Base-by-base conservation (phyloP, 1,139 yeast species). In the Entelexis paramagnoliae region DNA sequence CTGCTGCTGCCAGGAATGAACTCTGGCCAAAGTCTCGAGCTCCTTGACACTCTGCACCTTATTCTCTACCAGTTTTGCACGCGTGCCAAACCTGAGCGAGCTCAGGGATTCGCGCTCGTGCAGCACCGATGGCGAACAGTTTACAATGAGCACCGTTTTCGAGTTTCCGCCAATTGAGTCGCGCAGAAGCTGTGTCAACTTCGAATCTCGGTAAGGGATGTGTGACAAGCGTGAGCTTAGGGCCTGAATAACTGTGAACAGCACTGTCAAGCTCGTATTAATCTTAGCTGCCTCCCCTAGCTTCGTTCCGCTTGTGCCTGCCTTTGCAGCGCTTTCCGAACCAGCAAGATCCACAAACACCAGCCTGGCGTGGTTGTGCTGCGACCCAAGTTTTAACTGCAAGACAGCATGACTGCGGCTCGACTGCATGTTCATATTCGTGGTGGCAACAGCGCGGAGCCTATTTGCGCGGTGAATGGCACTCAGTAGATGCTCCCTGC, bases 321-420 rank as follows among this genome's bases (percentile, higher is more conserved):
- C 80, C 60, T 81, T 84, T 52, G 79, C 80, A n/a, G 85, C 80
- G 63, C 83, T 84, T 65, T 88, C 96, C 38, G 91, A 81, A 2
- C 96, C 95, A 0, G 95, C 96, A 56, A 88, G 71, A 68, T 88
- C 96, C 11, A 87, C 91, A 46, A 88, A 68, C 62, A 81, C 83
- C 51, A 88, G 71, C 55, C 74, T 79, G 13, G 88, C 81, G 7
- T 39, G 33, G 35, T n/a, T 42, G 14, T 35, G 42, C n/a, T 87
- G 70, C 51, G 75, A 75, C 11, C 45, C 45, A 4, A 41, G 45
- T 9, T n/a, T 9, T 13, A 88, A 71, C 57, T 81, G 83, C 59
- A 87, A 77, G 39, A 88, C 83, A 1, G 93, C 80, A 65, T 87
- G 96, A 0, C 95, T 83, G 55, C 95, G 72, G 8, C 93, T 83